Evolutionary conservation across 169 alveolate species (phyloP).

Genomic region (Sarcocystis neurona): DNA sequence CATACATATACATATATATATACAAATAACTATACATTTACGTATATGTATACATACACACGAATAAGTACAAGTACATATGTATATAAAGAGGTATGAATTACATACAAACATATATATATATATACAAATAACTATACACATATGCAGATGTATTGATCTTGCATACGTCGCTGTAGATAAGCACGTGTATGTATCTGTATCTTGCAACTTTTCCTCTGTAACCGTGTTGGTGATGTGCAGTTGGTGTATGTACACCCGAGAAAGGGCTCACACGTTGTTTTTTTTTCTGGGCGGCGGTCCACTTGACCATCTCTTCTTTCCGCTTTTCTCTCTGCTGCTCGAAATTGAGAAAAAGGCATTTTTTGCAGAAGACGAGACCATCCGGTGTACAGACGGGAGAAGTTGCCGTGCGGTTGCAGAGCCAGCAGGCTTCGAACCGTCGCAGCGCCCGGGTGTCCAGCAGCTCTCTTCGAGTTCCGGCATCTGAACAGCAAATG

Average conservation of each 20-base stretch:
- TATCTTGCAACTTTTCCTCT: no score
- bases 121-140: no score
- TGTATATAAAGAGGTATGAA: no score
- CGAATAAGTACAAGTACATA: no score
- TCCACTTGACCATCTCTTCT: slow-evolving; percentile 36
- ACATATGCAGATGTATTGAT: no score
- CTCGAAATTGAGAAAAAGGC: slow-evolving; percentile 86
- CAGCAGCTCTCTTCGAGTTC: slow-evolving; percentile 84
- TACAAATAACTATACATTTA: no score
- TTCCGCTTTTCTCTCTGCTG: slow-evolving; percentile 79
- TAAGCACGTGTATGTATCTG: no score
- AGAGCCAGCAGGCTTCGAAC: slow-evolving; percentile 91
- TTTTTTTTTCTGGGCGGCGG: slow-evolving; percentile 31
- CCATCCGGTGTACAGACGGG: slow-evolving; percentile 92
- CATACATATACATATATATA: no score
- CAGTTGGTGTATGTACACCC: no score
- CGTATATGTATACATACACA: no score
- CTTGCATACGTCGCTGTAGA: not conserved
- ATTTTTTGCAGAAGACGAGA: slow-evolving; percentile 90
- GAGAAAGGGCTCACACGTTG: slow-evolving; percentile 40
- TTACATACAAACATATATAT: no score
- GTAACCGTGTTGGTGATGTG: no score
- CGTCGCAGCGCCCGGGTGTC: slow-evolving; percentile 89
- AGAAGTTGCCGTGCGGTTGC: slow-evolving; percentile 83
- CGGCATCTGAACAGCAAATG: slow-evolving; percentile 73